Percentiles rank a stretch among this genome's conserved stretches.
Conservation (phyloP, 2,329 filamentous ascomycete species). For the Pseudocercospora fijiensis region DNA sequence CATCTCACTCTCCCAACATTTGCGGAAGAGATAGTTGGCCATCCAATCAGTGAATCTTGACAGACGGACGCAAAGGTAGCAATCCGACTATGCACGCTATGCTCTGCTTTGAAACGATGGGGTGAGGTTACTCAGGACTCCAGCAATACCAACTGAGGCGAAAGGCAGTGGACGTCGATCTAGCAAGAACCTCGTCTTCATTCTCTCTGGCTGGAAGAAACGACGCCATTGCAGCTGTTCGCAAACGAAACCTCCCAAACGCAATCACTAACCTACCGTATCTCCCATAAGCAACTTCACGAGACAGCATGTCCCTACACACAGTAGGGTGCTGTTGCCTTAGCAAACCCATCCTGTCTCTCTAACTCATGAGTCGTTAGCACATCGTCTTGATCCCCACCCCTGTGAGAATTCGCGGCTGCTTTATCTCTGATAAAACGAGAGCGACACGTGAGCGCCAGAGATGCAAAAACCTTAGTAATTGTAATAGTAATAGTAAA, state of each 20-base stretch:
- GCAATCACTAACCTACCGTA: background rate
- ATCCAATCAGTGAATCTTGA: background rate
- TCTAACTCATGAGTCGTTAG: background rate
- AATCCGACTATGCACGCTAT: background rate
- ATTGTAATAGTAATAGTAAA: no score
- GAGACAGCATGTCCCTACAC: background rate
- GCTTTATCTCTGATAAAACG: background rate
- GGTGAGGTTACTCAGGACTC: background rate
- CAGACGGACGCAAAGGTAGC: background rate
- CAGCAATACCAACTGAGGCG: conserved; percentile 2
- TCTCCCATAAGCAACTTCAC: background rate
- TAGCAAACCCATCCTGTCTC: background rate
- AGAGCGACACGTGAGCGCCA: no score
- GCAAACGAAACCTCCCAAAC: background rate
- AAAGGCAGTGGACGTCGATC: conserved; percentile 1
- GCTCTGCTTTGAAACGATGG: background rate
- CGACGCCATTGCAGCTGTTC: background rate
- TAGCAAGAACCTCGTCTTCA: conserved; percentile 7
- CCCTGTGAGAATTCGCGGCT: background rate
- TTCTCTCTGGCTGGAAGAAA: background rate
- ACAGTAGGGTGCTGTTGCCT: background rate
- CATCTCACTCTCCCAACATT: background rate
- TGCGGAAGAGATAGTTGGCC: background rate
- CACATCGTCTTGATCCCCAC: background rate
- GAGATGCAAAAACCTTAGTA: no score